Percentiles rank a stretch among this genome's conserved stretches.
Conservation (phyloP, 768 basidiomycete genomes). For the Pisolithus albus region DNA sequence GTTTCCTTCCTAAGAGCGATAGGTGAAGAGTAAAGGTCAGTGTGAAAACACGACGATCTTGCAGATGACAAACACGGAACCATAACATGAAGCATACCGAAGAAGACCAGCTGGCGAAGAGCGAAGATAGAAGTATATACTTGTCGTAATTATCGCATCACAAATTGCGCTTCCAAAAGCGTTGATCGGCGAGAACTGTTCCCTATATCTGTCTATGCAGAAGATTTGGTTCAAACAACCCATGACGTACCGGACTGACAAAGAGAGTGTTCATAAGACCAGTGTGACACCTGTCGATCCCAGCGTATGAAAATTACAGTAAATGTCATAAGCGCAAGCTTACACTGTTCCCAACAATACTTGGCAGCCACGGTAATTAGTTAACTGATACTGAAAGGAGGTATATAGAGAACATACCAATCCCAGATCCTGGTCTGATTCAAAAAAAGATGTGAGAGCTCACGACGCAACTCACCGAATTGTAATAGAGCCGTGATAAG, state of each 20-base stretch:
- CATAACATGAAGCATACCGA: slow-evolving; percentile 5
- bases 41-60: too few species aligned
- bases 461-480: slow-evolving; percentile 4
- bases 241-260: background rate
- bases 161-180: slow-evolving; percentile 15
- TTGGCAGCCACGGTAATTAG: background rate
- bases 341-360: background rate
- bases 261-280: background rate
- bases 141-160: slow-evolving; percentile 13
- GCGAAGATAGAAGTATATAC: slow-evolving; percentile 15
- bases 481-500: slow-evolving; percentile 7
- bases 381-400: background rate
- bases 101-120: slow-evolving; percentile 3
- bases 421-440: background rate
- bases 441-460: too few species aligned
- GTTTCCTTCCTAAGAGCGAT: background rate
- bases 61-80: background rate
- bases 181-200: slow-evolving; percentile 6
- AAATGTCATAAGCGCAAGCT: background rate
- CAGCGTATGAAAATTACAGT: background rate
- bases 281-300: background rate
- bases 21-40: background rate
- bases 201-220: background rate
- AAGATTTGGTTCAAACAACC: background rate
- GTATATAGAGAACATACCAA: background rate